Percentiles rank a stretch among this genome's conserved stretches.
Conservation (phyloP, 176 grass and related monocot species). For the Sorghum bicolor region Sorghum_bicolor_NCBIv3 NC_012877.2:52725501-52726000, state of each 20-base stretch:
- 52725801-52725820: constrained; percentile 11
- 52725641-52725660: background rate
- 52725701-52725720: background rate
- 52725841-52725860: constrained; percentile 25
- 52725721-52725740: constrained; percentile 14
- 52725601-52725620: background rate
- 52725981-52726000: constrained; percentile 59
- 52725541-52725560: background rate
- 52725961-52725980: constrained; percentile 23
- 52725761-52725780: constrained; percentile 79
- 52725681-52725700: background rate
- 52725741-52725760: constrained; percentile 65
- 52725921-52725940: constrained; percentile 10
- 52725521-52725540: background rate
- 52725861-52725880: constrained; percentile 37
- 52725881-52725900: constrained; percentile 92
- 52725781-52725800: constrained; percentile 59
- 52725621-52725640: background rate
- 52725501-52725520: background rate
- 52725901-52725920: constrained; percentile 71
- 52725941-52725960: background rate
- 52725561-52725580: background rate
- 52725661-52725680: no score
- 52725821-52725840: constrained; percentile 21
- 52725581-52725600: background rate